These are phyloP conservation scores for Leishmania lainsoni DNA, from an alignment of 208 protist genomes.

Conservation along the genomic window DNA sequence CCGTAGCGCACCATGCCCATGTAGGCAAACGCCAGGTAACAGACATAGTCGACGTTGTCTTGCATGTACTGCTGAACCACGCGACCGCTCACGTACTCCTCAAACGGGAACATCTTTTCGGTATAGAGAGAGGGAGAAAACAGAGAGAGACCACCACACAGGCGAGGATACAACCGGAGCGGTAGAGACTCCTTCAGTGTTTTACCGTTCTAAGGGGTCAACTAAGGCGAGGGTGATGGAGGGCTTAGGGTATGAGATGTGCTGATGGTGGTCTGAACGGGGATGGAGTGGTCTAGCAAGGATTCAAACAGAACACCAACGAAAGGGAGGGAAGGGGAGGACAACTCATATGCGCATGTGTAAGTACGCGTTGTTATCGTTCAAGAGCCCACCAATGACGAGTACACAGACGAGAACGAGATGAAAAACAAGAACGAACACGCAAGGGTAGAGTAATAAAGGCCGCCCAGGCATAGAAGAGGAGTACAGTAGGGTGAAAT, in stretches of 20 bases:
- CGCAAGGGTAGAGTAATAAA: no score
- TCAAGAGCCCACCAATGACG: no score
- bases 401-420: no score
- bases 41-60: constrained; percentile 38
- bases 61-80: constrained; percentile 39
- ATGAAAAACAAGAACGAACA: no score
- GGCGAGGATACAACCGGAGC: not conserved
- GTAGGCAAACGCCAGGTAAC: constrained; percentile 49
- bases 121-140: not conserved
- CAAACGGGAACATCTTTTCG: constrained; percentile 37
- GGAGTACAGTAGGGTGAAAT: no score
- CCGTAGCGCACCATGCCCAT: constrained; percentile 56
- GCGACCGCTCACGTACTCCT: constrained; percentile 45
- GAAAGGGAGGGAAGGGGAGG: not conserved
- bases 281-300: not conserved
- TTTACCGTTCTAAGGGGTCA: not conserved
- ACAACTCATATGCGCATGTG: not conserved
- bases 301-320: not conserved
- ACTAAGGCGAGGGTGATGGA: not conserved
- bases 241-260: not conserved
- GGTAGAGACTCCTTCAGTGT: not conserved
- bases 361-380: not conserved
- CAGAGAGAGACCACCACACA: not conserved
- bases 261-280: not conserved
- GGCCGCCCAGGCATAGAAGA: no score